Evolutionary conservation across 148 eudicot species (phyloP).

Genomic region (Talinum fruticosum): DNA sequence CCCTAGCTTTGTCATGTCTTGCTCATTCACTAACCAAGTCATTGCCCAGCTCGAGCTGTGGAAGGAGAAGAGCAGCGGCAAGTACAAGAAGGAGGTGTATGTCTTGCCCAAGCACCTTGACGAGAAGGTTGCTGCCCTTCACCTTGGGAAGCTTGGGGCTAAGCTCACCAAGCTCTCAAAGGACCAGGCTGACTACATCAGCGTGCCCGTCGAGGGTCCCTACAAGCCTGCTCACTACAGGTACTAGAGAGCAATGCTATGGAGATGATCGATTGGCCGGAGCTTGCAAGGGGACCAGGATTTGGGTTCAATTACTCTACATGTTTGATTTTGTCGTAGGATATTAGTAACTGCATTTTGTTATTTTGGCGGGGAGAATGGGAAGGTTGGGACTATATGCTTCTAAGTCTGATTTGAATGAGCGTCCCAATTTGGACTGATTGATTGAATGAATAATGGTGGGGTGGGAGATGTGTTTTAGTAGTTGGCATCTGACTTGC

Average conservation of each 20-base stretch:
- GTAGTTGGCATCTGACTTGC: conserved; percentile 28
- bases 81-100: conserved; percentile 91
- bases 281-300: not conserved
- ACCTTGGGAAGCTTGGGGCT: conserved; percentile 92
- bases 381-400: conserved; percentile 4
- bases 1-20: conserved; percentile 98
- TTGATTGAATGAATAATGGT: conserved; percentile 21
- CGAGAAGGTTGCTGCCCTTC: conserved; percentile 98
- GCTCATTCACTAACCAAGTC: conserved; percentile 96
- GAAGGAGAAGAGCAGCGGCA: conserved; percentile 77
- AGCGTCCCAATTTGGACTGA: not conserved
- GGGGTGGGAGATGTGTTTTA: conserved; percentile 4
- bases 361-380: conserved; percentile 2
- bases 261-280: not conserved
- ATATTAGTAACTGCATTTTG: not conserved
- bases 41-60: conserved; percentile 98
- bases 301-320: conserved; percentile 1
- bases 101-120: conserved; percentile 98
- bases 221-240: conserved; percentile 98
- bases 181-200: conserved; percentile 92
- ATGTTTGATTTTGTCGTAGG: not conserved
- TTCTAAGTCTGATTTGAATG: not conserved
- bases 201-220: conserved; percentile 84
- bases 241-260: conserved; percentile 45
- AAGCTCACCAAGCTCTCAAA: conserved; percentile 83